Base-by-base conservation (phyloP, 345 rosid species). In the Syzygium aromaticum region DNA sequence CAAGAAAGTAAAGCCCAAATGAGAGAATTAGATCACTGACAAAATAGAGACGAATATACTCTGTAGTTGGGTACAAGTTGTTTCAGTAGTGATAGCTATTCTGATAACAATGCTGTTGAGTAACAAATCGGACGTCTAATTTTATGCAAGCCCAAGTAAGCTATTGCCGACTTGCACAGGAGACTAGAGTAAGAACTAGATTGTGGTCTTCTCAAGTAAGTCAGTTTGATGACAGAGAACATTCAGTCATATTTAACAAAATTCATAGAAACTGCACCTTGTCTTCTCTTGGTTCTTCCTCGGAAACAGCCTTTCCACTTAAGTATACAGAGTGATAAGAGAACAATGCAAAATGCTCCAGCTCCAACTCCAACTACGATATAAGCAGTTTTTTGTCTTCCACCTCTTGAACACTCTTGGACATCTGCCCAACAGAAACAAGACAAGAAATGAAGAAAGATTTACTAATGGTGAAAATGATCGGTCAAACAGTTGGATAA, bases 261-360 rank as follows among this genome's bases (percentile, higher is more conserved):
- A 38, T 52, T 27, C 22, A 54, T 23, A 86, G 23, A 82, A 85
- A 51, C 27, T 33, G 57, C 40, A 90, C 92, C 93, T 91, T 85
- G 84, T 54, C 52, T 85, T 64, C 84, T 73, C 51, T 40, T 40
- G 56, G 33, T 77, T 86, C 84, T 86, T 84, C 87, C 80, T 89
- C 28, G 83, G 78, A 82, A 52, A 59, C 27, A 40, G 86, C 85
- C 84, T 84, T 86, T 93, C 95, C 95, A 89, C 90, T 73, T 92
- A 57, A 91, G 57, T 25, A 78, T 54, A 15, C 90, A 89, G 9
- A 91, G 84, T 33, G 88, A 38, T 52, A 90, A 22, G 86, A 93
- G 54, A 88, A 89, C 27, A 28, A 92, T 86, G 86, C 67, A 88
- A 53, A 88, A 61, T 89, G 86, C 88, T 9, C 88, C 86, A 28